Evolutionary conservation across 495 filamentous ascomycete species (phyloP), one percentile per base, ranked within the genome.

Genomic region (Xylaria telfairii): DNA sequence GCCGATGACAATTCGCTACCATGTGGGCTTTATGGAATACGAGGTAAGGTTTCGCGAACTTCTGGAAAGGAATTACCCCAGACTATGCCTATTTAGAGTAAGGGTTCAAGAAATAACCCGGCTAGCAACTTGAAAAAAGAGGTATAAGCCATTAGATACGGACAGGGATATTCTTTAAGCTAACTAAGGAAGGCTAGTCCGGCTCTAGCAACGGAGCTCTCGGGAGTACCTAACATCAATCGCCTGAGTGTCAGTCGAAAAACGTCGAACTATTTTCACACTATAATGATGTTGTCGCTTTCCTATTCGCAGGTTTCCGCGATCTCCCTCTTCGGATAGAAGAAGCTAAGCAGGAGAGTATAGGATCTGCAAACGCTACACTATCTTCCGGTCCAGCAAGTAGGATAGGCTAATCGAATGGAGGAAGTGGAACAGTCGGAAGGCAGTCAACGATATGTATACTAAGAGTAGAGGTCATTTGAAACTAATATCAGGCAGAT

Each of bases 1-100:
- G 54, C 17, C 54, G 54, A 59, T 59, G 54, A 59, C 54, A 59
- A 59, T 59, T 59, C 32, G 19, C 30, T 10, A 59, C 4, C 39
- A 28, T 26, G 24, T 53, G 49, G 49, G 24, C 10, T 53, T 12
- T 28, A 53, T 53, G 24, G 3, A 17, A 53, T 28, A 53, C 49
- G 49, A 53, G 49, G 24, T 12, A 28, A 53, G 15, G 24, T 24
- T 10, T 28, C 10, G 24, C 49, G 49, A 53, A 13, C 24, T 28
- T 53, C 49, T 53, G 21, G 49, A 26, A 53, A 28, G 49, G 24
- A 26, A 53, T 13, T 53, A 53, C 24, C 49, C 49, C 24, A 28
- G 24, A 53, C 49, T 53, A 53, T 53, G 49, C 49, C 49, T 53
- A 17, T 17, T 28, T 12, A 12, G 28, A 53, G 26, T 24, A 53